Percentiles rank a stretch among this genome's conserved stretches.
Evolutionary conservation across 1,284 basidiomycete species (phyloP).

Genomic region (Cryptococcus wingfieldii): DNA sequence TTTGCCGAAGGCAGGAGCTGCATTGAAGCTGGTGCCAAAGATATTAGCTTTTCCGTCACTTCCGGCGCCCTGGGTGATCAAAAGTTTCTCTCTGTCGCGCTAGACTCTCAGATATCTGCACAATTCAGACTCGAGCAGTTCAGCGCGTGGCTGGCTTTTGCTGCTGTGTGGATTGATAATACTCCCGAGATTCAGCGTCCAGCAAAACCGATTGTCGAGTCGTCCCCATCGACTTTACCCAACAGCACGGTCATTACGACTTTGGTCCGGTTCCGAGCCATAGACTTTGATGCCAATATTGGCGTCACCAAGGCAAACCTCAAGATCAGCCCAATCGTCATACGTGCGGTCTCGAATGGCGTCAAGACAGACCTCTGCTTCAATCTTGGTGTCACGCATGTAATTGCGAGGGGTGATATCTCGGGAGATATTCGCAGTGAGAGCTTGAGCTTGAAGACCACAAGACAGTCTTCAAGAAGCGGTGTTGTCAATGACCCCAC

Average conservation of each 20-base stretch:
- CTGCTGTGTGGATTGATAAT: slow-evolving; percentile 42
- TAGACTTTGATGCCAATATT: slow-evolving; percentile 69
- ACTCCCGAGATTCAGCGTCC: slow-evolving; percentile 33
- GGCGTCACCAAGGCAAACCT: slow-evolving; percentile 58
- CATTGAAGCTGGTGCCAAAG: slow-evolving; percentile 41
- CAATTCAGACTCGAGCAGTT: slow-evolving; percentile 42
- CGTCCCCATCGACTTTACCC: slow-evolving; percentile 2
- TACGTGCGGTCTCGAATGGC: slow-evolving; percentile 39
- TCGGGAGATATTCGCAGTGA: slow-evolving; percentile 66
- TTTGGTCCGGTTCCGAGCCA: slow-evolving; percentile 64
- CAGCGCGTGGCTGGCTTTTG: slow-evolving; percentile 43
- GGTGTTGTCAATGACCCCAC: slow-evolving; percentile 43
- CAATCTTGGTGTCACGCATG: slow-evolving; percentile 60
- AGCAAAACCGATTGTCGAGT: slow-evolving; percentile 9
- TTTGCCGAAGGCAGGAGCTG: slow-evolving; percentile 48
- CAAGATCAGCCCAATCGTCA: slow-evolving; percentile 56
- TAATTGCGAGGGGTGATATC: slow-evolving; percentile 67
- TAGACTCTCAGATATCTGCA: slow-evolving; percentile 38
- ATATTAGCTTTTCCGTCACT: slow-evolving; percentile 38
- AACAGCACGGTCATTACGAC: neutral
- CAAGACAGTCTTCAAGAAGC: slow-evolving; percentile 54
- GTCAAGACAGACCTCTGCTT: slow-evolving; percentile 54
- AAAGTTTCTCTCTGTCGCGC: slow-evolving; percentile 54
- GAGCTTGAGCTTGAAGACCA: slow-evolving; percentile 69
- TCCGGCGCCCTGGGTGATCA: slow-evolving; percentile 24